Evolutionary conservation across 495 filamentous ascomycete genomes (phyloP).

Genomic region (Aspergillus olivimuriae): DNA sequence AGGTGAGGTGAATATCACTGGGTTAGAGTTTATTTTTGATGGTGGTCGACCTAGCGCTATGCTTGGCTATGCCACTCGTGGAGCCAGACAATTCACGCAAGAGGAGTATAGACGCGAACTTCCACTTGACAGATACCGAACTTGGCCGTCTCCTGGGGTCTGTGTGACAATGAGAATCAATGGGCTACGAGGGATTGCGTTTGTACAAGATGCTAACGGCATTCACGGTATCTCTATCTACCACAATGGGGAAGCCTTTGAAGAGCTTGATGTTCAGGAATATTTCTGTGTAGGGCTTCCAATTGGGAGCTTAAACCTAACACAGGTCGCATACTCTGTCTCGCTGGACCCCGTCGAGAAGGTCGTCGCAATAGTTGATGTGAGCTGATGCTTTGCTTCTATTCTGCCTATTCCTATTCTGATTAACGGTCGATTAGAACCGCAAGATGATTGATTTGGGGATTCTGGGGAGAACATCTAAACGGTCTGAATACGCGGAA

Average conservation of each 20-base stretch:
- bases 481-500: conserved; percentile 1
- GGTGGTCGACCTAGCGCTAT: neutral
- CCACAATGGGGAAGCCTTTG: neutral
- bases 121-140: neutral
- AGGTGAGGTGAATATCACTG: neutral
- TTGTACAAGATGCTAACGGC: neutral
- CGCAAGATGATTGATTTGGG: conserved; percentile 4
- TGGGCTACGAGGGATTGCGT: neutral
- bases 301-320: neutral
- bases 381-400: neutral
- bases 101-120: too few relatives aligned
- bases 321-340: neutral
- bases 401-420: neutral
- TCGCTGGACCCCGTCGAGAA: neutral
- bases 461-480: conserved; percentile 7
- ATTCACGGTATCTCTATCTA: neutral
- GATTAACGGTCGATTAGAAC: neutral
- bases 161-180: neutral
- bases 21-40: conserved; percentile 4
- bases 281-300: neutral
- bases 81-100: too few relatives aligned
- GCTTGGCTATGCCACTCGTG: neutral
- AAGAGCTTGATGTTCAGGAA: neutral
- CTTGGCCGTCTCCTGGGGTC: neutral
- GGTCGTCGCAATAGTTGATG: conserved; percentile 2